Base-by-base conservation (phyloP, 2,329 filamentous ascomycete species). In the Neoarthrinium moseri region DNA sequence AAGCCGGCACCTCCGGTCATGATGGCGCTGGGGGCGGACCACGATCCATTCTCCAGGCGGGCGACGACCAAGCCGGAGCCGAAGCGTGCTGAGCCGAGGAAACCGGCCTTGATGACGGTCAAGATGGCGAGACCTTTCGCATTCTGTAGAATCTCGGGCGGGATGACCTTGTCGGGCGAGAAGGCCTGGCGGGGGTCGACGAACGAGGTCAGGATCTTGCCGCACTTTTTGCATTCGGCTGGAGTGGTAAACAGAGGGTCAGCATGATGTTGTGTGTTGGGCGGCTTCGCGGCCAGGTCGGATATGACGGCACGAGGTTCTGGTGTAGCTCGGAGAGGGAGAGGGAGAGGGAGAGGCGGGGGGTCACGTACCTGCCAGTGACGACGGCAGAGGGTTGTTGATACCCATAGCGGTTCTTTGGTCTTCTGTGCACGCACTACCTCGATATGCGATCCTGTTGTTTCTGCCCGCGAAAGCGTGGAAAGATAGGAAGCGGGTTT, bases 161-260 rank as follows among this genome's bases (percentile, higher is more conserved):
- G 94, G 58, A 99, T 99, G 65, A 99, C 85, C 70, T 97, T 97
- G 69, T 97, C 94, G 46, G 94, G 92, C 5, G 92, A 91, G 67
- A 97, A 96, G 17, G 92, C 74, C 73, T 97, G 92, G 63, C 85
- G 82, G 17, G 94, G 94, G 65, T 97, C 94, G 65, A 97, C 81
- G 66, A 99, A 99, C 11, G 91, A 95, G 36, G 88, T 82, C 57
- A 99, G 81, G 61, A 97, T 97, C 77, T 95, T 96, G 64, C 88
- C 88, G 65, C 91, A 94, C 72, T 99, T 99, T 69, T 87, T 94
- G 74, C 94, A 97, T 74, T 99, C 94, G 74, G 90, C 92, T 96
- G 69, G 56, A 10, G 10, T 36, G 21, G 26, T 30, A 35, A 49
- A 41, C n/a, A 15, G 12, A 4, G 33, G 47, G 44, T 52, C 34